phyloP scores from a whole-genome alignment of 495 filamentous ascomycete species.

The Penicillium flavigenum region DNA sequence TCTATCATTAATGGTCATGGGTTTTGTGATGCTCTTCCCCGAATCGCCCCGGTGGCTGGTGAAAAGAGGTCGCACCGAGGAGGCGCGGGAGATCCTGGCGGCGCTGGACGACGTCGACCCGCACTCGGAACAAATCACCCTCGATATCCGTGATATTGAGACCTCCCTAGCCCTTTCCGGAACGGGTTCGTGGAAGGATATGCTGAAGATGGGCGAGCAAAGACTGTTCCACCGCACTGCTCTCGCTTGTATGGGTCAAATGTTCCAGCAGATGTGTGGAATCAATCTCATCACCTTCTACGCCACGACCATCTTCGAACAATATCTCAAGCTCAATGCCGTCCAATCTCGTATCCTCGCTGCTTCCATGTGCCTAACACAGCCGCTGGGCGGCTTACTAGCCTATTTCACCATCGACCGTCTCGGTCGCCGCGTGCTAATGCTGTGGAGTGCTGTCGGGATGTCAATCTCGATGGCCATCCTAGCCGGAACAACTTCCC shows the following conservation, averaged over 20 bases:
- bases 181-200: constrained; percentile 29
- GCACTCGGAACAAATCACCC: constrained; percentile 27
- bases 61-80: constrained; percentile 51
- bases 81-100: constrained; percentile 54
- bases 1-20: constrained; percentile 52
- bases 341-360: constrained; percentile 80
- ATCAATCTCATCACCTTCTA: constrained; percentile 29
- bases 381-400: constrained; percentile 67
- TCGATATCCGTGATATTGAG: constrained; percentile 41
- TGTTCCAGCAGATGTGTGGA: constrained; percentile 34
- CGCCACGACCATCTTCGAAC: constrained; percentile 30
- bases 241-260: constrained; percentile 33
- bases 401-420: constrained; percentile 80
- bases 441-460: constrained; percentile 53
- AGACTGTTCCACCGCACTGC: constrained; percentile 35
- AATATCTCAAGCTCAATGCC: constrained; percentile 59
- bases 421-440: constrained; percentile 66
- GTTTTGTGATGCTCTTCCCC: constrained; percentile 50
- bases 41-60: constrained; percentile 62
- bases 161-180: constrained; percentile 38
- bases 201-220: constrained; percentile 36
- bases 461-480: constrained; percentile 63
- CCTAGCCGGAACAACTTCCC: constrained; percentile 48
- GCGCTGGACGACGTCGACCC: constrained; percentile 31
- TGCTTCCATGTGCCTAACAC: constrained; percentile 73